A percentile compares a stretch with the other conserved stretches of the same genome.
Conservation (phyloP, 148 eudicot species). For the Silene latifolia region DNA sequence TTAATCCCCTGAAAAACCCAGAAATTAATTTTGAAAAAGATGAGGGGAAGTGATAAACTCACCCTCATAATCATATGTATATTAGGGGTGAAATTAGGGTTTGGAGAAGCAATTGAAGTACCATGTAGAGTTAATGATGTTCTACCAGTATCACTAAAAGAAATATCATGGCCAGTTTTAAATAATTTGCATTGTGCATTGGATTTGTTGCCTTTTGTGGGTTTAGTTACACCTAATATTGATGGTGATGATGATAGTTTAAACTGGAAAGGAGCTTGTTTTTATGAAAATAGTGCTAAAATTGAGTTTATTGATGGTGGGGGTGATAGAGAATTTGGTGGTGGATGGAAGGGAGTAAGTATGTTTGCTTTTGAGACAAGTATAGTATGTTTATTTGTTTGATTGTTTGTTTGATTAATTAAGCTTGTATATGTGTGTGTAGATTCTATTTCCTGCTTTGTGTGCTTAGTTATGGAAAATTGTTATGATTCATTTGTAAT, state of each 20-base stretch:
- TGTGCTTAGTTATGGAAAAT: neutral
- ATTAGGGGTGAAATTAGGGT: slow-evolving; percentile 48
- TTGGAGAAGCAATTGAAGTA: slow-evolving; percentile 53
- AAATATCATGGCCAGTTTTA: slow-evolving; percentile 90
- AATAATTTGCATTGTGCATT: slow-evolving; percentile 78
- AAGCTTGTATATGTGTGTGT: no score
- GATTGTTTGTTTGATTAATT: neutral
- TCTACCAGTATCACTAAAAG: slow-evolving; percentile 73
- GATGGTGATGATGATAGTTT: slow-evolving; percentile 25
- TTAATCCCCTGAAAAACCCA: neutral
- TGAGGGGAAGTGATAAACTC: slow-evolving; percentile 16
- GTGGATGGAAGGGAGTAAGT: no score
- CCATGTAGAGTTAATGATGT: slow-evolving; percentile 76
- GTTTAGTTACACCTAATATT: slow-evolving; percentile 54
- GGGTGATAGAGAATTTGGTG: slow-evolving; percentile 62
- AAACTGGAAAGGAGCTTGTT: slow-evolving; percentile 86
- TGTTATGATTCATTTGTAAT: slow-evolving; percentile 3
- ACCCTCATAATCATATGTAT: slow-evolving; percentile 19
- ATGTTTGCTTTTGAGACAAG: no score
- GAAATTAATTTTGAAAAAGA: slow-evolving; percentile 1
- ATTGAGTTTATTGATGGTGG: slow-evolving; percentile 47
- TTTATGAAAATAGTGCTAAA: slow-evolving; percentile 55
- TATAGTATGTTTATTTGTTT: no score
- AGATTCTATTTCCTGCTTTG: neutral
- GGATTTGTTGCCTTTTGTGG: slow-evolving; percentile 86